A percentile compares a stretch with the other conserved stretches of the same genome.
Evolutionary conservation across 2,329 filamentous ascomycete species (phyloP).

Genomic region (Trichophyton mentagrophytes): DNA sequence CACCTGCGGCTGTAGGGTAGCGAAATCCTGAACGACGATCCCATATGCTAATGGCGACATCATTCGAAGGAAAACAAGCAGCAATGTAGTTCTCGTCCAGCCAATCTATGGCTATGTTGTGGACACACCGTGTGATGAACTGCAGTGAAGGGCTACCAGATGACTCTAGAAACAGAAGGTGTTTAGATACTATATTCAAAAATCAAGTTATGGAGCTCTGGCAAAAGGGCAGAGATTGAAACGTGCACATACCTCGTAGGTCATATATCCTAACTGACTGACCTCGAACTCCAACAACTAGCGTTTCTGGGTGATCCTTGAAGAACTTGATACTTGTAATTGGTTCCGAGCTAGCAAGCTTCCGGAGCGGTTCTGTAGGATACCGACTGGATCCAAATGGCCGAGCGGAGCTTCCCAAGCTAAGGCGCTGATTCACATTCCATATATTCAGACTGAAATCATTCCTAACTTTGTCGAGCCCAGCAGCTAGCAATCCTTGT

Average conservation of each 20-base stretch:
- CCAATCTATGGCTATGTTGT: conserved; percentile 52
- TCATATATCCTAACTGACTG: conserved; percentile 51
- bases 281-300: conserved; percentile 49
- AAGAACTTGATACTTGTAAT: conserved; percentile 56
- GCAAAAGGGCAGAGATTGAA: conserved; percentile 2
- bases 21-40: conserved; percentile 41
- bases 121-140: conserved; percentile 47
- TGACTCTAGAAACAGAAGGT: conserved; percentile 19
- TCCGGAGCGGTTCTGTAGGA: conserved; percentile 40
- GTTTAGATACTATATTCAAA: not conserved
- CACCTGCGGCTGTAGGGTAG: conserved; percentile 25
- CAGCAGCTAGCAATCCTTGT: conserved; percentile 46
- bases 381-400: conserved; percentile 19
- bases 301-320: conserved; percentile 44
- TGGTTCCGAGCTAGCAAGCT: conserved; percentile 48
- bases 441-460: conserved; percentile 54
- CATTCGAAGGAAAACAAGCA: conserved; percentile 42
- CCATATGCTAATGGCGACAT: conserved; percentile 50
- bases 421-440: conserved; percentile 42
- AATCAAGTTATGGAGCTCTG: not conserved
- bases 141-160: conserved; percentile 32
- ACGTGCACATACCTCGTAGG: conserved; percentile 39
- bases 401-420: conserved; percentile 22
- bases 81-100: conserved; percentile 54
- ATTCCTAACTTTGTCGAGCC: conserved; percentile 50